Evolutionary conservation across 2,329 filamentous ascomycete species (phyloP).

Genomic region (Pseudogymnoascus sp.): DNA sequence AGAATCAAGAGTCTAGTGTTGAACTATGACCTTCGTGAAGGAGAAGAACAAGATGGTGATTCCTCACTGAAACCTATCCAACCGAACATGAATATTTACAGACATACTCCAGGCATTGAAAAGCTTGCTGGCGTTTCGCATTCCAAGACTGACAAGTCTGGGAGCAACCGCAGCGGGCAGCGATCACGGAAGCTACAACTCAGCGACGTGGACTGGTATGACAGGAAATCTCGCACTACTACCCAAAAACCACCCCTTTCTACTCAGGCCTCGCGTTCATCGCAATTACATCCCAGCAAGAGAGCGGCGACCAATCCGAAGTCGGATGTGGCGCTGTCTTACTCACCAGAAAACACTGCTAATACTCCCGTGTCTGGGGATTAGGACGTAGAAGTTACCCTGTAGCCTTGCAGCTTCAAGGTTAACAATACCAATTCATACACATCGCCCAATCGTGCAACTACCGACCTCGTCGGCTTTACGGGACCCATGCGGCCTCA

Average conservation of each 20-base stretch:
- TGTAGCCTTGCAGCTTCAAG: slow-evolving; percentile 4
- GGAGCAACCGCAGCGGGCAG: slow-evolving; percentile 52
- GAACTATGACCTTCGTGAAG: slow-evolving; percentile 88
- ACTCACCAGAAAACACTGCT: slow-evolving; percentile 1
- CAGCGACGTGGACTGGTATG: slow-evolving; percentile 96
- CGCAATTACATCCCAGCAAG: not conserved
- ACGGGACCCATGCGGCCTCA: not conserved
- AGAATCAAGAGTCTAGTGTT: slow-evolving; percentile 96
- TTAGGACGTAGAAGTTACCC: slow-evolving; percentile 7
- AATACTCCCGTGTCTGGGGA: slow-evolving; percentile 4
- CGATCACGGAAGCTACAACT: slow-evolving; percentile 85
- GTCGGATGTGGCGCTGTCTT: not conserved
- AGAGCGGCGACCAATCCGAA: slow-evolving; percentile 2
- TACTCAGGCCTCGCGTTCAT: not conserved
- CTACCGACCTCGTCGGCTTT: not conserved
- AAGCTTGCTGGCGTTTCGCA: slow-evolving; percentile 34
- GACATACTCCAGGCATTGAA: slow-evolving; percentile 46
- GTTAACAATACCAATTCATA: not conserved
- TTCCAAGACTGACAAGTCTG: slow-evolving; percentile 28
- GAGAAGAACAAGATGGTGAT: slow-evolving; percentile 71
- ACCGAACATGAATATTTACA: slow-evolving; percentile 44
- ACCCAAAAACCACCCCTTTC: not conserved
- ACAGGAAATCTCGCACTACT: slow-evolving; percentile 13
- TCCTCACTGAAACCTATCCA: slow-evolving; percentile 34
- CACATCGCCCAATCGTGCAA: not conserved